Evolutionary conservation across 805 yeast species (phyloP).

Genomic region (Ogataea neopini): DNA sequence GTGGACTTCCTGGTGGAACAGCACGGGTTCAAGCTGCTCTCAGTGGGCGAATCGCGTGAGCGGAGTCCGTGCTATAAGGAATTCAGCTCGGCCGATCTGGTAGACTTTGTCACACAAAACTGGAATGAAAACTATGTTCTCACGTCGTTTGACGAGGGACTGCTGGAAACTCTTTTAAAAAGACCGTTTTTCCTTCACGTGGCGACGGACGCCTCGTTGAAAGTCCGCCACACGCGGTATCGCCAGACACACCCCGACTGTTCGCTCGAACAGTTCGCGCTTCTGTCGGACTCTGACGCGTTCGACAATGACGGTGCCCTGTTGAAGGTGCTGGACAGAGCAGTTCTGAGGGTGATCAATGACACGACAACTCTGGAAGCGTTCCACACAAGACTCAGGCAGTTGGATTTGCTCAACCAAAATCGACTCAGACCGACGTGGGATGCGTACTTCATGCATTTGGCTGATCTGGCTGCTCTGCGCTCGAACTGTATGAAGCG

Average conservation of each 20-base stretch:
- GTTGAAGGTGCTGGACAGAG: conserved; percentile 45
- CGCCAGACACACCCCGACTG: conserved; percentile 13
- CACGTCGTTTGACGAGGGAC: conserved; percentile 45
- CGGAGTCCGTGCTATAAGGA: conserved; percentile 23
- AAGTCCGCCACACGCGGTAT: conserved; percentile 44
- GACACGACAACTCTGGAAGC: conserved; percentile 38
- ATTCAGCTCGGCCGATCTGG: conserved; percentile 47
- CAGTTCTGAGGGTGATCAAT: conserved; percentile 62
- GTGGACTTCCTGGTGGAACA: conserved; percentile 51
- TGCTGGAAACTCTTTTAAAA: conserved; percentile 51
- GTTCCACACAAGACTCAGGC: conserved; percentile 40
- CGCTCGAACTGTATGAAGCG: conserved; percentile 97
- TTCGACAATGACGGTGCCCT: conserved; percentile 24
- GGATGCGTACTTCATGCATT: conserved; percentile 94
- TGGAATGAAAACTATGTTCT: conserved; percentile 69
- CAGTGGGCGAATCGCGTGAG: conserved; percentile 21
- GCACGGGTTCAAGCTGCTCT: conserved; percentile 51
- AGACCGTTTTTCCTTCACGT: conserved; percentile 86
- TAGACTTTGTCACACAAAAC: conserved; percentile 61
- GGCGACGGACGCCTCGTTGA: conserved; percentile 71
- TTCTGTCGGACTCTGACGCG: conserved; percentile 14
- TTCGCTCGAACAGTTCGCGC: conserved; percentile 19
- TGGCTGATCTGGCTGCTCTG: conserved; percentile 90
- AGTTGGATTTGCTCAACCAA: conserved; percentile 47
- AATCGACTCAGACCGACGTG: conserved; percentile 83